Conservation (phyloP, 2,329 filamentous ascomycete species). For the Penicillium sp. region DNA sequence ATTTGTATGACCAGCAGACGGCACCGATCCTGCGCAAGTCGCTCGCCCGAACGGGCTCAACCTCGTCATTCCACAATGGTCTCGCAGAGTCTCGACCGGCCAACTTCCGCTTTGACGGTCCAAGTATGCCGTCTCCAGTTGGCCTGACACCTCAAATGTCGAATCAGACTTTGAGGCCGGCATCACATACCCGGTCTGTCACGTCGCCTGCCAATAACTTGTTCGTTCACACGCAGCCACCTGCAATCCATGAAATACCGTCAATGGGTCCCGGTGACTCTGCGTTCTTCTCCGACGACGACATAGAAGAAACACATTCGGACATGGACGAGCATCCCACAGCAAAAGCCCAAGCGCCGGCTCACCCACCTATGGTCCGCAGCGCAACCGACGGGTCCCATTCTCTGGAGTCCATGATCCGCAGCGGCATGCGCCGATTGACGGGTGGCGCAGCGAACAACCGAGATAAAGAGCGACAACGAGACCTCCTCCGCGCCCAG, state of each 20-base stretch:
- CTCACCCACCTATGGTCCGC: conserved; percentile 31
- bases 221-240: conserved; percentile 52
- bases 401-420: conserved; percentile 51
- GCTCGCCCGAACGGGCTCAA: conserved; percentile 70
- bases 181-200: conserved; percentile 78
- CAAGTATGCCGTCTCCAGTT: conserved; percentile 53
- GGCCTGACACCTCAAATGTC: conserved; percentile 42
- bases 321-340: conserved; percentile 74
- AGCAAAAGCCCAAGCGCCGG: conserved; percentile 27
- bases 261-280: conserved; percentile 51
- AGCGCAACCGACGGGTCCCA: conserved; percentile 46
- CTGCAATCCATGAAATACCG: conserved; percentile 56
- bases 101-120: conserved; percentile 56
- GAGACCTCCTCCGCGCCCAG: conserved; percentile 48
- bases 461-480: conserved; percentile 51
- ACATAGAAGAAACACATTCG: conserved; percentile 75
- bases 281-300: conserved; percentile 76
- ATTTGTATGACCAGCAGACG: conserved; percentile 91
- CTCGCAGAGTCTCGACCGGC: conserved; percentile 74
- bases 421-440: conserved; percentile 52
- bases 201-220: conserved; percentile 73
- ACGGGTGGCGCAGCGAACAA: conserved; percentile 48
- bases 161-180: conserved; percentile 59
- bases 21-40: conserved; percentile 88
- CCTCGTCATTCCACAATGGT: conserved; percentile 81